Base-by-base conservation (phyloP, 768 basidiomycete species). In the Tricholoma sp. region DNA sequence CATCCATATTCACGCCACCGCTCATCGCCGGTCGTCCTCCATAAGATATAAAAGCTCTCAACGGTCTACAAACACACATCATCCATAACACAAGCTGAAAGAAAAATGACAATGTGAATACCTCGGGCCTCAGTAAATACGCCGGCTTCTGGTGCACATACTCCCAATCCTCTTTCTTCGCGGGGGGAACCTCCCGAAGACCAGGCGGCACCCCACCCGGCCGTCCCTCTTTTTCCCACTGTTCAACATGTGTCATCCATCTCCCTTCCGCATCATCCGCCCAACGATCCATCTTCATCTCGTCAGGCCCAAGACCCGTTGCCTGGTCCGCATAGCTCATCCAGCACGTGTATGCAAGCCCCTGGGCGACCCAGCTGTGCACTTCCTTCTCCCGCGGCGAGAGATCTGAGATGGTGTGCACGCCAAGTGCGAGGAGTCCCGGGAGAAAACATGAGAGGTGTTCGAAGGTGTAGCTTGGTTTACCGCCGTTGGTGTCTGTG, bases 391-490 rank as follows among this genome's bases (percentile, higher is more conserved):
- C 72, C 14, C 57, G 54, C 1, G 59, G 55, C 2, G 77, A 63
- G 21, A 78, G 66, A 21, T 72, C 69, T 3, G 47, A n/a, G n/a
- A 71, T 72, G 12, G 74, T 76, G 58, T 79, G 70, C 12, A 72
- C 80, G 29, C 84, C 85, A 6, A 87, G 76, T 1, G 83, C 82
- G 49, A 87, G 73, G 9, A 86, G 71, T 2, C 83, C 85, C 0
- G 84, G 83, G 57, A 85, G 75, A 73, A 84, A 86, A 63, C 85
- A 87, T 3, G 83, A 76, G 32, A 85, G 76, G 63, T 87, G 85
- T 64, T 86, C 80, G 55, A 85, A 74, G 18, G 63, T 72, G 64
- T 81, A 73, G 4, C 72, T 68, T 11, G 79, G 76, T 7, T 47
- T 50, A 18, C 64, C 75, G 34, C 60, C 50, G 6, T 56, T 56